Evolutionary conservation across 306 rosid genomes (phyloP).

Genomic region (Pyrus bretschneideri): DNA sequence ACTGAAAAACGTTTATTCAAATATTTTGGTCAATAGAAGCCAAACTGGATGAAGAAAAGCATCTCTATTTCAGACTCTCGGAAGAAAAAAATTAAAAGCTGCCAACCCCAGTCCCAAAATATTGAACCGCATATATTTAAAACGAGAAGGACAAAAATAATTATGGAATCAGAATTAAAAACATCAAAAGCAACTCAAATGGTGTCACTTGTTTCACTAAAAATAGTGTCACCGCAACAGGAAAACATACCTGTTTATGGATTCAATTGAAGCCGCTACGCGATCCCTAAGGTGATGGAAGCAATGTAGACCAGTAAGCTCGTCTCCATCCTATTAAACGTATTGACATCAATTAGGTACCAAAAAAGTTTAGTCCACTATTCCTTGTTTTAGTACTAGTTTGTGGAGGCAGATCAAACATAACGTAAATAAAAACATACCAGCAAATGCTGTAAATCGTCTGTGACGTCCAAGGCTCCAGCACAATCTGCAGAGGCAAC

Average conservation of each 20-base stretch:
- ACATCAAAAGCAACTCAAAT: background rate
- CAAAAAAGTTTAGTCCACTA: background rate
- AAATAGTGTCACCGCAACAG: background rate
- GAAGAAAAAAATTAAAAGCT: background rate
- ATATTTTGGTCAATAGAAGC: background rate
- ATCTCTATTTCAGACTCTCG: background rate
- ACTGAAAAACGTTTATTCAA: background rate
- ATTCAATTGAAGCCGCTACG: constrained; percentile 76
- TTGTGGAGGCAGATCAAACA: background rate
- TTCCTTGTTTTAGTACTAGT: background rate
- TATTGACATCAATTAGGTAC: background rate
- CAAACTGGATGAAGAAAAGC: background rate
- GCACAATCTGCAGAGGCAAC: constrained; percentile 98
- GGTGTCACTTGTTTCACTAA: background rate
- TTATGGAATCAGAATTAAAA: background rate
- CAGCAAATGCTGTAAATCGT: constrained; percentile 84
- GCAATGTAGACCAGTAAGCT: constrained; percentile 95
- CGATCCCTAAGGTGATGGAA: constrained; percentile 94
- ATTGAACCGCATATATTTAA: background rate
- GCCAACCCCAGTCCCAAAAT: background rate
- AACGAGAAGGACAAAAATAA: background rate
- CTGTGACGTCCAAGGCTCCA: constrained; percentile 93
- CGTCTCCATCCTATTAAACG: constrained; percentile 81
- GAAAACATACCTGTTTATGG: constrained; percentile 74
- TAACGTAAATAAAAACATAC: constrained; percentile 25